Base-by-base conservation (phyloP, 2,329 filamentous ascomycete species). In the Xylariaceae sp. region DNA sequence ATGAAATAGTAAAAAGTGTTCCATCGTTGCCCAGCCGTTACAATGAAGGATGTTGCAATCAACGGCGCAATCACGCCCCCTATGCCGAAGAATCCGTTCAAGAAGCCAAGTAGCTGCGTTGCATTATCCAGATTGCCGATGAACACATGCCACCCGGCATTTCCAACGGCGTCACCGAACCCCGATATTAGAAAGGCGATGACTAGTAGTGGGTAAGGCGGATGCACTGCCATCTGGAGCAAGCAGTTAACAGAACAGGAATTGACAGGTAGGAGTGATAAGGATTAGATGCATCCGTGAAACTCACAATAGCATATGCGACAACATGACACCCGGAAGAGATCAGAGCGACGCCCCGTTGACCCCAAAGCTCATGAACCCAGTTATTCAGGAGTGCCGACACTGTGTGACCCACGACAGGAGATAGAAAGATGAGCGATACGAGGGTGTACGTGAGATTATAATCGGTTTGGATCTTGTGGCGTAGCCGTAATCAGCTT, bases 1-100 rank as follows among this genome's bases (percentile, higher is more conserved):
- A 91, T 88, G 50, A 90, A 71, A 64, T 90, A 90, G 69, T 89
- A 93, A 68, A 87, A 92, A 11, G 75, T 75, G 61, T 86, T 90
- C 89, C 89, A 94, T 0, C 74, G 73, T 46, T 86, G 64, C 4
- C 72, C 59, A 0, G 72, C 82, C 57, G 82, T 83, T 0, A 85
- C 83, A 34, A 92, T 81, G 80, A 93, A 84, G 5, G 80, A 79
- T 0, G 89, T 90, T 1, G 88, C 87, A 53, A 90, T 77, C 6
- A 92, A 68, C 0, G 88, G 89, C 3, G 79, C 76, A 12, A 90
- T 72, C 0, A 86, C 85, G 1, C 84, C 89, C 0, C 89, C 89
- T 0, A 89, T 63, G 1, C 87, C 87, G 63, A 90, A 93, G 36
- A 81, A 81, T 1, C 81, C 86, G 65, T 91, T 88, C 22, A 92